These are phyloP conservation scores for Scutellaria minor DNA, from an alignment of 257 asterid genomes.

Conservation along the genomic window DNA sequence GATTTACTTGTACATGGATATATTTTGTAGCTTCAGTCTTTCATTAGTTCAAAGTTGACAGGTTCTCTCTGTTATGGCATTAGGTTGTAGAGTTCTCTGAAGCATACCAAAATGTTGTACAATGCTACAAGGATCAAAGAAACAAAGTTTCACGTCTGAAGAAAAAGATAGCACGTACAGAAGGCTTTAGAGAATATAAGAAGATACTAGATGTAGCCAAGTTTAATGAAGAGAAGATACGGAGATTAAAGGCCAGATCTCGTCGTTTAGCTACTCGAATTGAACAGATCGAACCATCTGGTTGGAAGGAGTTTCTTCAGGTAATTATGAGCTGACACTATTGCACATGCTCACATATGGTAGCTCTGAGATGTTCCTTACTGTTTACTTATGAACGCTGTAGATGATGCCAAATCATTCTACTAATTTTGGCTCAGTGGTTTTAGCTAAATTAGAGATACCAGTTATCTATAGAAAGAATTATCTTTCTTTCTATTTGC, in stretches of 20 bases:
- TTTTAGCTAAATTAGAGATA: slow-evolving; percentile 9
- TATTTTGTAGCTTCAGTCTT: slow-evolving; percentile 27
- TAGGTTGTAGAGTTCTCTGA: slow-evolving; percentile 70
- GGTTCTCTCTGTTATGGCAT: slow-evolving; percentile 34
- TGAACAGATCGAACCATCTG: slow-evolving; percentile 97
- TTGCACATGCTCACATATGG: too few relatives aligned
- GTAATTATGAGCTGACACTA: slow-evolving; percentile 43
- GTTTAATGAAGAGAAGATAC: slow-evolving; percentile 86
- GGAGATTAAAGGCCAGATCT: slow-evolving; percentile 80
- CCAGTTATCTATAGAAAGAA: not conserved
- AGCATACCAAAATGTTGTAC: slow-evolving; percentile 72
- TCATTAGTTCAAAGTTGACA: slow-evolving; percentile 31
- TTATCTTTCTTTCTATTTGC: not conserved
- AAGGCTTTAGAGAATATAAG: slow-evolving; percentile 89
- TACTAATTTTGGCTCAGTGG: slow-evolving; percentile 5
- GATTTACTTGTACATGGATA: slow-evolving; percentile 11
- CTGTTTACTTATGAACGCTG: not conserved
- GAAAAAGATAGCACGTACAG: slow-evolving; percentile 81
- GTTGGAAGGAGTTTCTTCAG: slow-evolving; percentile 99
- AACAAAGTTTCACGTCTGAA: slow-evolving; percentile 83
- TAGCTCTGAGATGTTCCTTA: not conserved
- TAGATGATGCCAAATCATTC: slow-evolving; percentile 13
- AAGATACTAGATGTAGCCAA: slow-evolving; percentile 78
- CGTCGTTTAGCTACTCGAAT: slow-evolving; percentile 76
- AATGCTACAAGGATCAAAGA: slow-evolving; percentile 87